Base-by-base conservation (phyloP, 805 yeast genomes). In the Metschnikowia lochheadii region DNA sequence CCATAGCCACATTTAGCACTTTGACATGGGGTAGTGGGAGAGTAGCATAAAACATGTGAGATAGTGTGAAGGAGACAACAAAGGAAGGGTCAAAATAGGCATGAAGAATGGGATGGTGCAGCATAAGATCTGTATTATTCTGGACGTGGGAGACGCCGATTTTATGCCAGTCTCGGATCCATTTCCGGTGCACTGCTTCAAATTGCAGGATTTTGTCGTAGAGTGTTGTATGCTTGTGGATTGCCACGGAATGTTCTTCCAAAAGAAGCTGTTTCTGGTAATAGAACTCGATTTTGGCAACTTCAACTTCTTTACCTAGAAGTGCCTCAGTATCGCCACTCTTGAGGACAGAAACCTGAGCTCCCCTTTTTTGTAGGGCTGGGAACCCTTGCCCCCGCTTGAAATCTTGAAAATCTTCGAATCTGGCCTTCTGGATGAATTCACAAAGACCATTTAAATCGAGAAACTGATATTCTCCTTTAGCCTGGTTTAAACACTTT, bases 261-360 rank as follows among this genome's bases (percentile, higher is more conserved):
- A 72, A 54, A 15, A 59, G 49, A n/a, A 59, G 49, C 48, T 72
- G 73, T 48, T 64, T 66, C 13, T 40, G 20, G 29, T 43, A 48
- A 52, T 64, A 64, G 56, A 59, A 65, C 3, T 43, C 45, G 14
- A 26, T 11, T 26, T 26, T 26, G 29, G 29, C 11, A 8, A 3
- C 13, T 8, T 26, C 29, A 26, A 26, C 11, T 26, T 8, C 29
- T 26, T 26, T 4, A 26, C 8, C 29, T 26, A 11, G 11, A 26
- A 26, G 11, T 26, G 29, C 11, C 29, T 26, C 29, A 26, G 0
- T 26, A 26, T 26, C 11, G 29, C 11, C 4, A 26, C 11, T 26
- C 29, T 26, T 26, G 13, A 26, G 29, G 29, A 8, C 29, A 26
- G 5, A 26, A 26, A 8, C 5, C 29, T 26, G 29, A 4, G 29